Base-by-base conservation (phyloP, 331 rosid species). In the Pyracantha coccinea region DNA sequence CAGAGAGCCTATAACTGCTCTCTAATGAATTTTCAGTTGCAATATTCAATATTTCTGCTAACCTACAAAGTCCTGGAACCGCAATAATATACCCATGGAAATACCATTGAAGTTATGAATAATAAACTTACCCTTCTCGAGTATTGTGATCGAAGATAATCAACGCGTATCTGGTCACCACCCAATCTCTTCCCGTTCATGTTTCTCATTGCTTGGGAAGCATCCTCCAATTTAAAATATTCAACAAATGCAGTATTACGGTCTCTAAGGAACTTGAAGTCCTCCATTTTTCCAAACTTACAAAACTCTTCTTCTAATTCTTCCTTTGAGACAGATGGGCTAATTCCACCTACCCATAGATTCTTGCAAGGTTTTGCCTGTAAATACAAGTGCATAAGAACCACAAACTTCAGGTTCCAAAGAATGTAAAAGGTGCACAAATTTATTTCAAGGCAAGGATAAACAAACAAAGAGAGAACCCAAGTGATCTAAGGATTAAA, bases 261-360 rank as follows among this genome's bases (percentile, higher is more conserved):
- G 71, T 92, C 92, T 66, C 88, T 80, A 33, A 85, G 79, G 77
- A 92, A 89, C 85, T 86, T 90, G 73, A 88, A 91, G 70, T 89
- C 92, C 88, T 90, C 96, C 70, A 89, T 38, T 86, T 85, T 89
- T 73, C 98, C 96, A 77, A 89, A 91, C 83, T 89, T 89, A 41
- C 79, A 63, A 81, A 93, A 93, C 12, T 91, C 93, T 72, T 88
- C 87, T 82, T 91, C 96, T 60, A 93, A 77, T 60, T 85, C 90
- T 76, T 91, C 98, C 88, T 79, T 93, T 35, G 93, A 80, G 70
- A 93, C 85, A 76, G 88, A 76, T 35, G 85, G 83, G 88, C 93
- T 88, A 73, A 93, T 89, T 66, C 97, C 98, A 84, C 97, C 98
- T 28, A 93, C 92, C 98, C 98, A 93, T 52, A 93, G 88, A 68